These are phyloP conservation scores for Modicella reniformis DNA, from an alignment of 371 early-diverging fungal species.

Conservation along the genomic window DNA sequence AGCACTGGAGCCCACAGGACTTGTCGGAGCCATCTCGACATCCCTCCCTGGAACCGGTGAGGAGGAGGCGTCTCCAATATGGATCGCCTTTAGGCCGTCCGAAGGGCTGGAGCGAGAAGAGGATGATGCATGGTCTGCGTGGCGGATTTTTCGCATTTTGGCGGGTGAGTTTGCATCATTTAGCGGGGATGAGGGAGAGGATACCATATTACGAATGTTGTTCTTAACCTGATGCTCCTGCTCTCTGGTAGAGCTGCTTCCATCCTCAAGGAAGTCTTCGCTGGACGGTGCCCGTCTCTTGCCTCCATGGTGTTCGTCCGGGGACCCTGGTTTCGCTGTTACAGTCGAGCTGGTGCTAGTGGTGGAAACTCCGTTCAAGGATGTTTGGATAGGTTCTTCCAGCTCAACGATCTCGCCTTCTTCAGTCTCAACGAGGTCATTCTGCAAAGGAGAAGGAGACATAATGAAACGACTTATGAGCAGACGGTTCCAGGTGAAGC, in stretches of 20 bases:
- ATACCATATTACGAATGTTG: conserved; percentile 38
- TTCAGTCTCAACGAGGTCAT: conserved; percentile 54
- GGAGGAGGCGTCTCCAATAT: conserved; percentile 23
- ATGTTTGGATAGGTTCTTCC: conserved; percentile 13
- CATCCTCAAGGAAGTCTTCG: conserved; percentile 11
- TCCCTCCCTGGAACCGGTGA: conserved; percentile 30
- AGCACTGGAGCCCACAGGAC: conserved; percentile 35
- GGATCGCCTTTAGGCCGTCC: conserved; percentile 45
- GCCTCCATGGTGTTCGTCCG: conserved; percentile 15
- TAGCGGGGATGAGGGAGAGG: conserved; percentile 32
- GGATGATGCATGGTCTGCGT: conserved; percentile 34
- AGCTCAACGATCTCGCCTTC: conserved; percentile 56
- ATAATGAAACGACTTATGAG: conserved; percentile 51
- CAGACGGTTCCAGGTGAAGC: conserved; percentile 28
- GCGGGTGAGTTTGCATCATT: conserved; percentile 50
- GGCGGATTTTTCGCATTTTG: conserved; percentile 51
- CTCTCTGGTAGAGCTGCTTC: conserved; percentile 4
- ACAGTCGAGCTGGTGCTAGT: not conserved
- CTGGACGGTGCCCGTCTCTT: conserved; percentile 34
- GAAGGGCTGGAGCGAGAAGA: conserved; percentile 48
- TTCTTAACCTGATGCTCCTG: conserved; percentile 53
- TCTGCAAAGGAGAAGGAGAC: conserved; percentile 52
- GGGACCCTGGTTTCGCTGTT: not conserved
- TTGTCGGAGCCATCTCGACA: conserved; percentile 45
- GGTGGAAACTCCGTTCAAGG: conserved; percentile 7